Evolutionary conservation across 169 alveolate genomes (phyloP), one percentile per base, ranked within the genome.

Genomic region (Plasmodium sp.): DNA sequence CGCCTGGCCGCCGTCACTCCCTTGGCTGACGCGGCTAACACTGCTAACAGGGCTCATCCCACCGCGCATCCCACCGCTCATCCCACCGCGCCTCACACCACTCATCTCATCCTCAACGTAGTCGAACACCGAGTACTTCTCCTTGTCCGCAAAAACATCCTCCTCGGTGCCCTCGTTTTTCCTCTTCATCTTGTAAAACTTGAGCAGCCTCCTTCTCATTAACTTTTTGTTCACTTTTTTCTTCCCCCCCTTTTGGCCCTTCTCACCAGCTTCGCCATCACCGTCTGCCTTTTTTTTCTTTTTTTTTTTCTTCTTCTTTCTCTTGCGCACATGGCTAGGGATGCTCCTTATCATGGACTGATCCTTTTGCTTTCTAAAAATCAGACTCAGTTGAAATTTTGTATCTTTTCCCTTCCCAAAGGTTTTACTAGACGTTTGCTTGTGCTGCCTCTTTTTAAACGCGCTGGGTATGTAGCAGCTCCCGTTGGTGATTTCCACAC

Each of bases 281-380:
- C 6, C 39, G 39, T 31, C 33, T 67, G 39, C 18, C 5, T 67
- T 67, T 67, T 88, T 77, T 88, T 88, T 85, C 79, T 85, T 73
- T 54, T 80, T 88, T 82, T 91, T 90, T 81, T 90, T 90, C 56
- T 91, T 91, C 31, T 91, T 91, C 31, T 92, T 92, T 58, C 43
- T 81, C 41, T 75, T 81, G 73, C 92, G 67, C 41, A 92, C 84
- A 92, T 92, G 95, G 45, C 84, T 58, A 9, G 95, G 95, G 10
- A 92, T 92, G 83, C 95, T 92, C 22, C 84, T 92, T n/a, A 92
- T 41, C 95, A 92, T 92, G 12, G 95, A 92, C 58, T 92, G 95
- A 82, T 92, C 95, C 71, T 92, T 92, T 27, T 33, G 92, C 48
- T 92, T 92, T 71, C 95, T 81, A 81, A 92, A 92, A 67, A 92